Base-by-base conservation (phyloP, 257 asterid genomes). In the Jasminum sambac region DNA sequence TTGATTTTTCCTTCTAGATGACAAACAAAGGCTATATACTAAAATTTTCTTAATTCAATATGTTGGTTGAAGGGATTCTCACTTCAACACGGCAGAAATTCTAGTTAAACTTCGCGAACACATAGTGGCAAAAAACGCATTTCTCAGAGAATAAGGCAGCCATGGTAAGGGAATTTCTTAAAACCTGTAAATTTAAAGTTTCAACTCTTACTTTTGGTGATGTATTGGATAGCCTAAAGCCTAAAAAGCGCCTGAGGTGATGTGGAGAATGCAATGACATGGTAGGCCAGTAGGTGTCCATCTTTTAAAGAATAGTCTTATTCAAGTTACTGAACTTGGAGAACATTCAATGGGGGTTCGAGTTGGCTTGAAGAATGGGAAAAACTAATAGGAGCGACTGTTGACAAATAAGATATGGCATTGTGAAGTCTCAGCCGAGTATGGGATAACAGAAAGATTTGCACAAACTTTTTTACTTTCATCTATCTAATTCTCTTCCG, bases 11-110 rank as follows among this genome's bases (percentile, higher is more conserved):
- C 4, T 25, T 71, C 63, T 96, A 94, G 81, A 88, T 94, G 96
- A 79, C 78, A 2, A 92, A 82, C 71, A 91, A 81, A 72, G 96
- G 96, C 8, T 61, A 68, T 57, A 72, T 87, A 13, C 97, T 96
- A 2, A 95, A 94, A 63, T 84, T 78, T 72, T 81, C 91, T 17
- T 78, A 95, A 4, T 87, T 94, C 76, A 68, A 68, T 70, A 81
- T 86, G 90, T 78, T 94, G 81, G 97, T 97, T 16, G 97, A 94
- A 76, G 98, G 97, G 62, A 95, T 91, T 58, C 79, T 79, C 70
- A 77, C 95, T 70, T 77, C 91, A 76, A 82, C 65, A 94, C 88
- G 96, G 97, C 87, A 83, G 92, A 82, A n/a, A 81, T 88, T 6
- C 76, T 94, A 16, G 60, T 83, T 13, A 89, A 83, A 71, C 92